Percentiles rank a stretch among this genome's conserved stretches.
Evolutionary conservation across 2,329 filamentous ascomycete species (phyloP).

Genomic region (Penicillium hesseltinei): DNA sequence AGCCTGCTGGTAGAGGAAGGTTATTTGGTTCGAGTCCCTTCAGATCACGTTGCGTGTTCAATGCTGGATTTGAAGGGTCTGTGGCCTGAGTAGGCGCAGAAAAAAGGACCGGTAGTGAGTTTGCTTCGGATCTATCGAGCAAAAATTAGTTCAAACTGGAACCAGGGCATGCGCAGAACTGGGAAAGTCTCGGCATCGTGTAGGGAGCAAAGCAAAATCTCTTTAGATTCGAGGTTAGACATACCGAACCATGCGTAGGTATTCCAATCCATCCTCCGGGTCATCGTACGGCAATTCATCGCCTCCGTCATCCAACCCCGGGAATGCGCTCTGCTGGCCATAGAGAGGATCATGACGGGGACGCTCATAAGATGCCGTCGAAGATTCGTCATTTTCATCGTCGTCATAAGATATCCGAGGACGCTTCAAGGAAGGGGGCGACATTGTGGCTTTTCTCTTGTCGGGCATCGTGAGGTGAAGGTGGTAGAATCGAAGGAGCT

Average conservation of each 20-base stretch:
- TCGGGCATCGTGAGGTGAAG: constrained; percentile 29
- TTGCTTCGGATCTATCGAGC: constrained; percentile 67
- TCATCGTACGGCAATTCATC: constrained; percentile 67
- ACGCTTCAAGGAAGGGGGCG: constrained; percentile 30
- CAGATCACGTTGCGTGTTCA: neutral
- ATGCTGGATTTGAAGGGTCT: neutral
- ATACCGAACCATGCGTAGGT: constrained; percentile 70
- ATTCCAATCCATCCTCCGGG: constrained; percentile 66
- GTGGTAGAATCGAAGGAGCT: constrained; percentile 24
- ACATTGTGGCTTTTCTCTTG: constrained; percentile 33
- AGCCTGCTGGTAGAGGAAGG: constrained; percentile 58
- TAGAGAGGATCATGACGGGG: constrained; percentile 61
- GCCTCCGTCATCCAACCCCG: constrained; percentile 53
- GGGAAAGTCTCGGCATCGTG: neutral
- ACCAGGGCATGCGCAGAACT: neutral
- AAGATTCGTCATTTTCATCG: constrained; percentile 27
- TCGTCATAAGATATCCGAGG: constrained; percentile 31
- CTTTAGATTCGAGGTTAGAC: constrained; percentile 24
- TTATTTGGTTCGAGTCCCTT: constrained; percentile 38
- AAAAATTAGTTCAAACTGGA: constrained; percentile 9
- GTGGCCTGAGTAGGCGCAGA: constrained; percentile 55
- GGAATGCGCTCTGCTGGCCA: constrained; percentile 71
- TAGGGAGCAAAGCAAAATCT: neutral
- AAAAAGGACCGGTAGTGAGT: constrained; percentile 67
- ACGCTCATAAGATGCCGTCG: constrained; percentile 31